Evolutionary conservation across 495 filamentous ascomycete genomes (phyloP), one percentile per base, ranked within the genome.

Genomic region (Daldinia bambusicola): DNA sequence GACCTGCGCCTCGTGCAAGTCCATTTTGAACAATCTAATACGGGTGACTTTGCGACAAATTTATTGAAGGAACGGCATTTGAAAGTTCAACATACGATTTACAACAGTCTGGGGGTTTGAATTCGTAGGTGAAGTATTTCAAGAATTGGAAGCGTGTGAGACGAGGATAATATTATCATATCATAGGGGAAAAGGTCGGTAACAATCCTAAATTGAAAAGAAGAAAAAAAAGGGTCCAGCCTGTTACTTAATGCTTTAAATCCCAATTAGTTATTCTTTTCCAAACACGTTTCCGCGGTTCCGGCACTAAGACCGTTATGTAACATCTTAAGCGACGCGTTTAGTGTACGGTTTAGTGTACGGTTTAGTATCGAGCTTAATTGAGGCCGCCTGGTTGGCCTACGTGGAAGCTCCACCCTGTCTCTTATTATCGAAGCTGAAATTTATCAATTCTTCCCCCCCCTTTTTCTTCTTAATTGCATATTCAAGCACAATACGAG

Each of bases 1-100:
- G 70, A 83, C 82, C 76, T 94, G 91, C 32, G 89, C 88, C 80
- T 95, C 92, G 79, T 92, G 89, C 64, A 94, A 81, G 78, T 96
- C 93, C 93, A 96, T 96, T 75, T 80, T 69, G 59, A 58, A 20
- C 50, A 66, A 40, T 58, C 43, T 22, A 36, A 36, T 55, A 51
- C 37, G 20, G 10, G 26, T 26, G 26, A 26, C 3, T 26, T 34
- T n/a, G 13, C 30, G 32, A 20, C 43, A 26, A 26, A 26, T 26
- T 26, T 52, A 36, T 72, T 45, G 38, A 45, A 66, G 5, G 36
- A 63, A 16, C 63, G 30, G 51, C 57, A 67, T 67, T 67, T 14
- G 34, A 22, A 16, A 20, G 16, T 51, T 67, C 14, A 48, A 26
- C n/a, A 34, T 59, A 55, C 31, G 48, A 38, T 60, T 32, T 56